phyloP scores from a whole-genome alignment of 495 filamentous ascomycete species.

The Bacidia gigantensis region DNA sequence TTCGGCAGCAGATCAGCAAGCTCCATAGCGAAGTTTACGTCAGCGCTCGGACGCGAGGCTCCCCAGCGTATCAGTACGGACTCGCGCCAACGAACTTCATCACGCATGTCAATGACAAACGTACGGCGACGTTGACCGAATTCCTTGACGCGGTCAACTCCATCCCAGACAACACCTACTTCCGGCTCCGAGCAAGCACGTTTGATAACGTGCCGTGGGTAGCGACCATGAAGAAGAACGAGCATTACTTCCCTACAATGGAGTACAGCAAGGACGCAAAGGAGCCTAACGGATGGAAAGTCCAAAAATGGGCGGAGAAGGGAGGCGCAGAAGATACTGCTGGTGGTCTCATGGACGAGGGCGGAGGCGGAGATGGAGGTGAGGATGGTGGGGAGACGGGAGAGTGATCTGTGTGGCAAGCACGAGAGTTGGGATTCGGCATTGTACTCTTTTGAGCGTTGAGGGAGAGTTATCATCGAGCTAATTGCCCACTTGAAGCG shows the following conservation, averaged over 20 bases:
- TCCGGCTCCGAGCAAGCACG: constrained; percentile 83
- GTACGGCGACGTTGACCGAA: constrained; percentile 62
- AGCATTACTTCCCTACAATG: constrained; percentile 93
- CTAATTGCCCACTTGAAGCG: too few species aligned
- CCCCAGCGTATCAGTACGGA: constrained; percentile 82
- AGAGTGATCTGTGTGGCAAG: too few species aligned
- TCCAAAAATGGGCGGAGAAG: constrained; percentile 14
- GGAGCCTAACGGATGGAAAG: constrained; percentile 25
- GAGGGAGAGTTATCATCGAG: too few species aligned
- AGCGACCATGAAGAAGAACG: constrained; percentile 99
- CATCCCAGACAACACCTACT: constrained; percentile 95
- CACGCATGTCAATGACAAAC: constrained; percentile 78
- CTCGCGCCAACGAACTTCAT: constrained; percentile 96
- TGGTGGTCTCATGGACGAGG: constrained; percentile 16
- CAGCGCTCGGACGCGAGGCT: constrained; percentile 66
- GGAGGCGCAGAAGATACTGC: constrained; percentile 11
- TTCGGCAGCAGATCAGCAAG: constrained; percentile 90
- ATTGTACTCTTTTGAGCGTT: too few species aligned
- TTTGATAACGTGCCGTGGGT: constrained; percentile 98
- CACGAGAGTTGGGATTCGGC: too few species aligned
- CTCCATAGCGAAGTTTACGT: constrained; percentile 98
- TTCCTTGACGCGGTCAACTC: constrained; percentile 69
- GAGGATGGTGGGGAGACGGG: not conserved
- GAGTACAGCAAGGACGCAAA: constrained; percentile 66
- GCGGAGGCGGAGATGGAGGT: constrained; percentile 7